These are phyloP conservation scores for Arthromyces matolae DNA, from an alignment of 768 basidiomycete genomes.

Conservation along the genomic window DNA sequence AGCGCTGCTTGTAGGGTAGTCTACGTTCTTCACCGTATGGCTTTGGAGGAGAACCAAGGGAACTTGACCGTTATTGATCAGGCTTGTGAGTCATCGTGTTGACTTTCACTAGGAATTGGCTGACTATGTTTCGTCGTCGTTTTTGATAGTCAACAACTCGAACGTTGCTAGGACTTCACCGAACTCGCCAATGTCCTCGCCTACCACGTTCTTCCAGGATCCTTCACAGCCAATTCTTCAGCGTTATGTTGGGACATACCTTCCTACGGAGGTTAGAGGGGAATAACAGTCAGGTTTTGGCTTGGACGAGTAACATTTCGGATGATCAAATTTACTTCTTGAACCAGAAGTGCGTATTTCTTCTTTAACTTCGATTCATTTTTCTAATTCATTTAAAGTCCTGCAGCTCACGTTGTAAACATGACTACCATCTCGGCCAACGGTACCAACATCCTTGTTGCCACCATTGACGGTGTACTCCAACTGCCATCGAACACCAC, in stretches of 20 bases:
- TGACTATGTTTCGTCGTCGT: neutral
- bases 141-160: conserved; percentile 13
- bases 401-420: conserved; percentile 29
- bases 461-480: conserved; percentile 49
- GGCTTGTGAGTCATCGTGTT: conserved; percentile 16
- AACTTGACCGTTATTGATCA: conserved; percentile 19
- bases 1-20: no score
- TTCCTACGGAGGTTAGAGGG: conserved; percentile 61
- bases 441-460: conserved; percentile 35
- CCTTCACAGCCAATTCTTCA: conserved; percentile 21
- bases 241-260: conserved; percentile 61
- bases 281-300: conserved; percentile 53
- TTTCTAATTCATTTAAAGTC: neutral
- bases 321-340: conserved; percentile 40
- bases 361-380: neutral
- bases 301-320: conserved; percentile 35
- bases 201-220: conserved; percentile 20
- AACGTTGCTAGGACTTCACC: neutral
- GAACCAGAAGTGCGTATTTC: conserved; percentile 42
- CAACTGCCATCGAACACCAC: conserved; percentile 47
- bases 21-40: no score
- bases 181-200: conserved; percentile 15
- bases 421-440: conserved; percentile 40
- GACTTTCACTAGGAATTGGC: neutral
- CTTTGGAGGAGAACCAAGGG: no score